Conservation (phyloP, 106 monocot genomes). For the Dendrobium officinale region DNA sequence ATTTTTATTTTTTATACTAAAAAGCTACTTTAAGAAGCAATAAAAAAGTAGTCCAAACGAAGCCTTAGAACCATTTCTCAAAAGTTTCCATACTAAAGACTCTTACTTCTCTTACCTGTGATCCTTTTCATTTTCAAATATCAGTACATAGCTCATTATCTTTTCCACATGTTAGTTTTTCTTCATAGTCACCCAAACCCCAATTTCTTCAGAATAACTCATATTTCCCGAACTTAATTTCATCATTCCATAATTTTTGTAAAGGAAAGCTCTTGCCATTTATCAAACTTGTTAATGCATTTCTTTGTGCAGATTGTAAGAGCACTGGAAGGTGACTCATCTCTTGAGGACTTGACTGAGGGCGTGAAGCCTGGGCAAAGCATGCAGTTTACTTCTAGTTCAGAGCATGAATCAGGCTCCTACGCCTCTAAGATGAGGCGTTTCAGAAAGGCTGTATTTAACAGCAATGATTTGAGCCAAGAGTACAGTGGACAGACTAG, state of each 20-base stretch:
- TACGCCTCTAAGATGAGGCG: constrained; percentile 45
- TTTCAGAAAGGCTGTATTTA: constrained; percentile 39
- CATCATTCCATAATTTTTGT: neutral
- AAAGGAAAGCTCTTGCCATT: neutral
- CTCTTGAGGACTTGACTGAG: constrained; percentile 61
- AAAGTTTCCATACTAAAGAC: too few species aligned
- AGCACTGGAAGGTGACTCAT: constrained; percentile 56
- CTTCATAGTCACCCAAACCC: neutral
- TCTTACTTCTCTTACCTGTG: too few species aligned
- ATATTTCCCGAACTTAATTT: too few species aligned
- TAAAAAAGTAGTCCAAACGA: too few species aligned
- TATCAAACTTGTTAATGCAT: neutral
- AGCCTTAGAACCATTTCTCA: too few species aligned
- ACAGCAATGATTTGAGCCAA: constrained; percentile 31
- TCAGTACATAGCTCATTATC: too few species aligned
- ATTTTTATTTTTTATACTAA: too few species aligned
- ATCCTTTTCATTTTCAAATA: too few species aligned
- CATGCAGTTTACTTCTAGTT: constrained; percentile 29
- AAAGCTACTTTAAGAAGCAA: too few species aligned
- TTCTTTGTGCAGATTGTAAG: constrained; percentile 41
- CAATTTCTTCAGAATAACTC: neutral
- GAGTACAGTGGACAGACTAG: constrained; percentile 45
- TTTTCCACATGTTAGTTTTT: too few species aligned
- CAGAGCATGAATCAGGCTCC: constrained; percentile 43
- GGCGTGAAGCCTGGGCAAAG: constrained; percentile 51